Conservation (phyloP, 805 yeast genomes). For the Ogataea minuta region DNA sequence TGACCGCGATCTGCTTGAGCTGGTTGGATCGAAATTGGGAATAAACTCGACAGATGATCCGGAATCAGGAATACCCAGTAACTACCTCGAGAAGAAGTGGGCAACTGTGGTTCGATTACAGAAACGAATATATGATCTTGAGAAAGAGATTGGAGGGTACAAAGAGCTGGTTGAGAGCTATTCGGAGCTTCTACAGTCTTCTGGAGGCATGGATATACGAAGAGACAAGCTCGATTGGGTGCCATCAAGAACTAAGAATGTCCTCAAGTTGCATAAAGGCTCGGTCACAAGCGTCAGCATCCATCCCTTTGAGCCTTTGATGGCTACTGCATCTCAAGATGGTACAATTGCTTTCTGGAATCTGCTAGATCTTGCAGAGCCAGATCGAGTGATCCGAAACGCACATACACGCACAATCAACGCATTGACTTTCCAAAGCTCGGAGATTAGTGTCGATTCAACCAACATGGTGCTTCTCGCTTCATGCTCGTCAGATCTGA, state of each 20-base stretch:
- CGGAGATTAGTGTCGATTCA: conserved; percentile 30
- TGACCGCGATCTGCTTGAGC: conserved; percentile 1
- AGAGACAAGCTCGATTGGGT: conserved; percentile 54
- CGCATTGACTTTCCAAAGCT: conserved; percentile 54
- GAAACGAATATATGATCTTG: conserved; percentile 66
- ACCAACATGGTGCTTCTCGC: conserved; percentile 38
- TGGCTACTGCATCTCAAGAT: conserved; percentile 67
- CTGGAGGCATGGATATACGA: conserved; percentile 13
- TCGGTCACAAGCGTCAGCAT: conserved; percentile 62
- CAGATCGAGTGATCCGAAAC: conserved; percentile 54
- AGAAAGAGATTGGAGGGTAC: conserved; percentile 51
- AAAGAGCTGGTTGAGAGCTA: conserved; percentile 42
- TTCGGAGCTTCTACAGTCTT: conserved; percentile 15
- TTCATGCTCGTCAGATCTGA: conserved; percentile 51
- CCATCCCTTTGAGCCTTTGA: conserved; percentile 70
- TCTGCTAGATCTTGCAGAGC: conserved; percentile 52
- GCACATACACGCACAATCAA: conserved; percentile 79
- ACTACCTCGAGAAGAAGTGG: conserved; percentile 76
- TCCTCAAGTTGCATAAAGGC: conserved; percentile 55
- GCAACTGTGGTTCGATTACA: conserved; percentile 79
- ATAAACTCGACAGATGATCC: conserved; percentile 4
- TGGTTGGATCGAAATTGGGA: conserved; percentile 7
- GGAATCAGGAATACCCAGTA: conserved; percentile 25
- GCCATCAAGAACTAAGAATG: conserved; percentile 47
- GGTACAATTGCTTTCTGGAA: conserved; percentile 78